These are phyloP conservation scores for Diaporthe humulicola DNA, from an alignment of 2,329 filamentous ascomycete genomes.

Conservation along the genomic window DNA sequence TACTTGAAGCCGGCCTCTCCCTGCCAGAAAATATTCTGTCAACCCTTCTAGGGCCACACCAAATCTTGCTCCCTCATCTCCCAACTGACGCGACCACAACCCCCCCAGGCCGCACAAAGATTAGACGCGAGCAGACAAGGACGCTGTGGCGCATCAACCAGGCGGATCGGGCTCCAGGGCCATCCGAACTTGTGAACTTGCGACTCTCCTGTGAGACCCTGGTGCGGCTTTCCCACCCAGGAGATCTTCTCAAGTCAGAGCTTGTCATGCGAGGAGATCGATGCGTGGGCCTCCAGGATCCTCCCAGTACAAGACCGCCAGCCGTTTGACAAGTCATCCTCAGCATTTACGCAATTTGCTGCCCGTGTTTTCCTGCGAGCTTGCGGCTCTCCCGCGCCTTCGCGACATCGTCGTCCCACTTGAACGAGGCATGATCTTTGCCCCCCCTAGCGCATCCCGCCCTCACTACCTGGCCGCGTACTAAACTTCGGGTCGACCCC, in stretches of 20 bases:
- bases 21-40: conserved; percentile 39
- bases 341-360: conserved; percentile 42
- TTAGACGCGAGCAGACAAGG: conserved; percentile 36
- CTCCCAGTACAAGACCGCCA: conserved; percentile 44
- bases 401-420: conserved; percentile 42
- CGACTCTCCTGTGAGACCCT: conserved; percentile 52
- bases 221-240: conserved; percentile 56
- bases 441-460: conserved; percentile 37
- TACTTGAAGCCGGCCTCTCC: conserved; percentile 41
- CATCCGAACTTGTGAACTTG: conserved; percentile 40
- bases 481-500: conserved; percentile 38
- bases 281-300: conserved; percentile 44
- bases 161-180: conserved; percentile 35
- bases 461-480: conserved; percentile 36
- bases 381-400: conserved; percentile 40
- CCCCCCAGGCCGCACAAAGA: conserved; percentile 36
- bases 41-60: conserved; percentile 37
- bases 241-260: conserved; percentile 39
- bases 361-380: conserved; percentile 43
- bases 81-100: conserved; percentile 38
- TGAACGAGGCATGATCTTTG: conserved; percentile 39
- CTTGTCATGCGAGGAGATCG: conserved; percentile 41
- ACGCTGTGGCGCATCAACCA: conserved; percentile 39
- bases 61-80: conserved; percentile 33
- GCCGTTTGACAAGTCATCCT: conserved; percentile 43